Evolutionary conservation across 106 monocot species (phyloP), one percentile per base, ranked within the genome.

Genomic region (Triglochin maritima): DNA sequence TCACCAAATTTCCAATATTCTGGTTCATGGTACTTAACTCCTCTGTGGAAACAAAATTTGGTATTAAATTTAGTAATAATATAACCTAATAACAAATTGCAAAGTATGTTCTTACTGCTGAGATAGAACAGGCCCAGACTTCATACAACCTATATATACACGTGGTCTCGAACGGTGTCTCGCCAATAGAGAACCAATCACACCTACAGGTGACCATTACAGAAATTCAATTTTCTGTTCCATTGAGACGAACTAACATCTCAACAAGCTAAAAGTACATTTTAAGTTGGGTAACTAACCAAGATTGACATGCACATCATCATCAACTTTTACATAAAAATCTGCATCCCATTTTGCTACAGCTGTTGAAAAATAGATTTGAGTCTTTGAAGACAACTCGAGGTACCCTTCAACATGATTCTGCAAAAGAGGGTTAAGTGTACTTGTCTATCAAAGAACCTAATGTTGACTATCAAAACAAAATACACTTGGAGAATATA

Each of bases 131-230:
- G 81, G 89, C 64, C 94, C 89, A 53, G 94, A 94, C 71, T 94
- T 94, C 93, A 94, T 94, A 70, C 89, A 94, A 6, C 93, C 89
- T 29, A 89, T 78, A 67, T 94, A 94, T 50, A 85, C 79, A 53
- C 75, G 82, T 44, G 87, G 87, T 79, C 89, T 89, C 4, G 80
- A 85, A 14, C 82, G 89, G 61, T 94, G 75, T 13, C 75, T 82
- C 60, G 76, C 76, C 71, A 94, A 58, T 66, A 47, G 79, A 52
- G 78, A 86, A 69, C 65, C 74, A 61, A 89, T 14, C 46, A 76
- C 69, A 48, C 86, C 90, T 90, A 76, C 73, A 65, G 43, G 29
- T 29, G 29, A 29, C 0, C 29, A 66, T 55, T 4, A 46, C 11
- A 3, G 7, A 56, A 46, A 48, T 10, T 44, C 17, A 71, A 6